Conservation (phyloP, 345 rosid species). For the Pistacia integerrima region DNA sequence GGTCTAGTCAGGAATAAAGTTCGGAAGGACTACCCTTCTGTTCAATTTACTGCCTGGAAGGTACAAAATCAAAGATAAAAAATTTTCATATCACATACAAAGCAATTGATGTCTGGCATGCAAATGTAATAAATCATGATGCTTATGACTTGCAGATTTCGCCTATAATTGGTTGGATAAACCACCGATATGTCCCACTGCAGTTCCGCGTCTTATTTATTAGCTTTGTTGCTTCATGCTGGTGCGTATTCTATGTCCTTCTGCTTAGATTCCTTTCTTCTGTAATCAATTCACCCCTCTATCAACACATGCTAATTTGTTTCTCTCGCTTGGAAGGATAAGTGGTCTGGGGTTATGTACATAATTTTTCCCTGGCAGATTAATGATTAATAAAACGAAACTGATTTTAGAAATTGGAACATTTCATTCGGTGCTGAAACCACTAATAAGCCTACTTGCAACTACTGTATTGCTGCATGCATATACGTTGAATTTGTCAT, state of each 20-base stretch:
- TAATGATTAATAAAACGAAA: background rate
- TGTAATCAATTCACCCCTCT: background rate
- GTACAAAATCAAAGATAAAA: slow-evolving; percentile 32
- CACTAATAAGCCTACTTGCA: background rate
- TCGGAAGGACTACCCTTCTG: slow-evolving; percentile 59
- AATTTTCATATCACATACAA: background rate
- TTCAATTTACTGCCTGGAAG: slow-evolving; percentile 93
- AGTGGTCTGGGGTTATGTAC: background rate
- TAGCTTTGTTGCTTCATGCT: slow-evolving; percentile 75
- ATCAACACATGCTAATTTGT: background rate
- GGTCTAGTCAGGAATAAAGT: slow-evolving; percentile 66
- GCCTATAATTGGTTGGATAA: slow-evolving; percentile 89
- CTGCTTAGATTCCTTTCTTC: background rate
- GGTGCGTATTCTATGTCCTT: slow-evolving; percentile 42
- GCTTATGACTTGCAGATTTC: slow-evolving; percentile 64
- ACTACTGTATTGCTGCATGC: background rate
- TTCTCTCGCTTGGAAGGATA: background rate
- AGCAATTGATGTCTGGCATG: background rate
- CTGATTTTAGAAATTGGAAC: background rate
- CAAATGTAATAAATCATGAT: background rate
- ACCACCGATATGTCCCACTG: slow-evolving; percentile 74
- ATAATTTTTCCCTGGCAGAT: background rate
- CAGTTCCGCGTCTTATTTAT: slow-evolving; percentile 81
- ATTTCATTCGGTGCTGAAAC: background rate
- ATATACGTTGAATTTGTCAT: background rate